A percentile compares a stretch with the other conserved stretches of the same genome.
Conservation (phyloP, 345 rosid genomes). For the Firmiana major region DNA sequence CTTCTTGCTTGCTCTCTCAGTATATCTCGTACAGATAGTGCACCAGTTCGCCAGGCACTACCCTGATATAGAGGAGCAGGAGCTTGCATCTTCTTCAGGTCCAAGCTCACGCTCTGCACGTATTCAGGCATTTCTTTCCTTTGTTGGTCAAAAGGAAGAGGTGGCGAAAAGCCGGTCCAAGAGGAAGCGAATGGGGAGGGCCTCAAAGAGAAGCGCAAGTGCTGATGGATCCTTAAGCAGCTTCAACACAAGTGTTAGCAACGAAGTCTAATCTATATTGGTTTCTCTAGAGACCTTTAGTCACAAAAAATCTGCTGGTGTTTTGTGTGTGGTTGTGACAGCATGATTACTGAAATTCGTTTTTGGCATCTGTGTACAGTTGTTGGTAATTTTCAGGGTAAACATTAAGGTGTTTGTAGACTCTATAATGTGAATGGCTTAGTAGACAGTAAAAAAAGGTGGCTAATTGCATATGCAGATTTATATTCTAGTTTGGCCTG, state of each 20-base stretch:
- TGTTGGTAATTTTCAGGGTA: no score
- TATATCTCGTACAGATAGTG: slow-evolving; percentile 35
- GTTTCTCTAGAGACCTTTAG: not conserved
- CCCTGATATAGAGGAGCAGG: slow-evolving; percentile 19
- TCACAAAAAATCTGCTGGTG: not conserved
- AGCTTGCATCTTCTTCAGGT: slow-evolving; percentile 27
- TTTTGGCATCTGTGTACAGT: not conserved
- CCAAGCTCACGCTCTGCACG: slow-evolving; percentile 40
- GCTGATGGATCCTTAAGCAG: slow-evolving; percentile 23
- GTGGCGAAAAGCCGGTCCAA: slow-evolving; percentile 39
- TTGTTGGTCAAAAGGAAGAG: slow-evolving; percentile 57
- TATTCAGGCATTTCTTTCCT: slow-evolving; percentile 60
- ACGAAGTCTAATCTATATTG: not conserved
- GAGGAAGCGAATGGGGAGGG: slow-evolving; percentile 46
- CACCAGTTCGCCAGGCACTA: slow-evolving; percentile 41
- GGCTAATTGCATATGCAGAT: not conserved
- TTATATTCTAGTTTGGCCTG: not conserved
- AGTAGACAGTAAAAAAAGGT: not conserved
- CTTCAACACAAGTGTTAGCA: not conserved
- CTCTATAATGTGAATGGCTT: no score
- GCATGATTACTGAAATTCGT: not conserved
- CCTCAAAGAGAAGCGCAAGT: slow-evolving; percentile 18
- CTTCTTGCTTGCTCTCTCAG: slow-evolving; percentile 53
- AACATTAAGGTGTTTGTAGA: no score
- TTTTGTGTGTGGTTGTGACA: not conserved